Evolutionary conservation across 495 filamentous ascomycete species (phyloP).

Genomic region (Parmelia sp.): DNA sequence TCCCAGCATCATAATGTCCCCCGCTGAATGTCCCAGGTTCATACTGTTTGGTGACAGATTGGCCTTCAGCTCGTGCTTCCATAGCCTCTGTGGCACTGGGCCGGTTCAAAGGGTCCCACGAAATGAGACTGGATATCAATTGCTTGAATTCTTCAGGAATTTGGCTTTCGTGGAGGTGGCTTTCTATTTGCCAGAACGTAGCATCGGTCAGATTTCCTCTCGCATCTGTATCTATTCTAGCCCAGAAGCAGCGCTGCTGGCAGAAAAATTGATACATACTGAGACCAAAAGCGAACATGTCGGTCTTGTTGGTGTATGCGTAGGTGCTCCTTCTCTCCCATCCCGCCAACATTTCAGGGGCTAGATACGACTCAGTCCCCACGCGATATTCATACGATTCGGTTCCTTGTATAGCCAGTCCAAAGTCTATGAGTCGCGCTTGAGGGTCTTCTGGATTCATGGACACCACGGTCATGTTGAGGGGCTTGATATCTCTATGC

Average conservation of each 20-base stretch:
- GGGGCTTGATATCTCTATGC: neutral
- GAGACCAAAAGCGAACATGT: neutral
- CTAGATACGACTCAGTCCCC: neutral
- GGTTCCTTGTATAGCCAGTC: neutral
- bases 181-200: too few relatives aligned
- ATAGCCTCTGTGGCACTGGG: too few relatives aligned
- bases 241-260: too few relatives aligned
- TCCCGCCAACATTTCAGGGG: neutral
- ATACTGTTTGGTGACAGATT: too few relatives aligned
- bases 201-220: too few relatives aligned
- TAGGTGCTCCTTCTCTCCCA: neutral
- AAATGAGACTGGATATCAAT: too few relatives aligned
- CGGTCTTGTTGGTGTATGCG: neutral
- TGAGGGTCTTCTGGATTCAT: neutral
- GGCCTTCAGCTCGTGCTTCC: too few relatives aligned
- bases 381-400: neutral
- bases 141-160: too few relatives aligned
- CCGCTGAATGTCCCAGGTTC: neutral
- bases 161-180: too few relatives aligned
- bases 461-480: neutral
- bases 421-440: neutral
- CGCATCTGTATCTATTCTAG: too few relatives aligned
- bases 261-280: neutral
- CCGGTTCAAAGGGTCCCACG: too few relatives aligned
- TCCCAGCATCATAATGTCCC: neutral